These are phyloP conservation scores for Colletotrichum sp. DNA, from an alignment of 2,329 filamentous ascomycete species.

Conservation along the genomic window DNA sequence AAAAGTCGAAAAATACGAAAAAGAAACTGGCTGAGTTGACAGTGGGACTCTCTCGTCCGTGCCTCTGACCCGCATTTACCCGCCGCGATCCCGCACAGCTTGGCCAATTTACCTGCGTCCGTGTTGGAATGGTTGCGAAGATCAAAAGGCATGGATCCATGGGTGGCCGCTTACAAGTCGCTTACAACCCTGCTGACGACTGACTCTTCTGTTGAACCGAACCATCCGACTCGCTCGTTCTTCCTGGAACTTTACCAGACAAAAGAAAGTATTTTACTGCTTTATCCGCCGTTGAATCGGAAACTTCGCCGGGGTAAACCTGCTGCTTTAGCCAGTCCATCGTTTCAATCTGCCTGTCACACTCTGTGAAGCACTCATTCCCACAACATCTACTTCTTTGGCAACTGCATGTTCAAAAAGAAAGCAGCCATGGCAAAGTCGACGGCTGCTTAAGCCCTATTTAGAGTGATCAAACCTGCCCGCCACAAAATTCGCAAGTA, in stretches of 20 bases:
- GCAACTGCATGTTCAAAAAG: neutral
- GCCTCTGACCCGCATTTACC: neutral
- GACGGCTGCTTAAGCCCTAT: neutral
- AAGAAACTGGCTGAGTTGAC: neutral
- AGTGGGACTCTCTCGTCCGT: neutral
- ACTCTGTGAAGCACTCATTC: neutral
- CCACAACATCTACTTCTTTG: neutral
- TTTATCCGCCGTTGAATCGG: neutral
- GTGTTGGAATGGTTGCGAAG: neutral
- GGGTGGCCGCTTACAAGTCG: neutral
- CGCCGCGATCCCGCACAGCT: neutral
- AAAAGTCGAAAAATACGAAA: neutral
- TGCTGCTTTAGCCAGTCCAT: neutral
- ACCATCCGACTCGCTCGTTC: neutral
- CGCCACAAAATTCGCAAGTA: neutral
- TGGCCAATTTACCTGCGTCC: neutral
- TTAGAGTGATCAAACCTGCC: neutral
- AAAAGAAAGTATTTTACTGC: neutral
- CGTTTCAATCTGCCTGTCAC: neutral
- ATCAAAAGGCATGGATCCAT: neutral
- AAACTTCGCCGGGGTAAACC: neutral
- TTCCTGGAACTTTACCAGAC: neutral
- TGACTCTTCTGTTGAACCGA: neutral
- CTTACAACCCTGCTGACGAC: neutral
- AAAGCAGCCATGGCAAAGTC: neutral